These are phyloP conservation scores for Ampelocalamus luodianensis DNA, from an alignment of 176 grass and related monocot species.

Conservation along the genomic window DNA sequence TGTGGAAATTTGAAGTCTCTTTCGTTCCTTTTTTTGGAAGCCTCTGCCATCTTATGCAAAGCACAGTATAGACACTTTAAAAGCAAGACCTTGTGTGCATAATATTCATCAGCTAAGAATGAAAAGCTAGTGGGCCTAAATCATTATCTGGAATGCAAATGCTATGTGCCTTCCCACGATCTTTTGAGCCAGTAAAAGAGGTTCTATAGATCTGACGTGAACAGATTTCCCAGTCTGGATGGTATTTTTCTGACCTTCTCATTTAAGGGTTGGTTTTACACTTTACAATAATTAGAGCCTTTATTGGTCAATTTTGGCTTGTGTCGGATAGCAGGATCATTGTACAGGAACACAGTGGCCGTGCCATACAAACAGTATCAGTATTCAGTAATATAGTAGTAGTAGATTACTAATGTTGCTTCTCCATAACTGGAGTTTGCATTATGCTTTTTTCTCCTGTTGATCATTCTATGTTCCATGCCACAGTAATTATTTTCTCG, in stretches of 20 bases:
- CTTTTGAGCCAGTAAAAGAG: not conserved
- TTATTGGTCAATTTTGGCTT: not conserved
- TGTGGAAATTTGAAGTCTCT: not conserved
- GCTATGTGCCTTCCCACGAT: not conserved
- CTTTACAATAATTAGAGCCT: not conserved
- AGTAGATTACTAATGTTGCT: not conserved
- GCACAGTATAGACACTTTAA: not conserved
- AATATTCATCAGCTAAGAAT: not conserved
- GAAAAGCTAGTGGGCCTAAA: not conserved
- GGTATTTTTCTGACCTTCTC: not conserved
- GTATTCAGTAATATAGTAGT: no score
- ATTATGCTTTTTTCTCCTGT: not conserved
- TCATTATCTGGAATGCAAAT: not conserved
- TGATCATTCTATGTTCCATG: not conserved
- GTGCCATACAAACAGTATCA: not conserved
- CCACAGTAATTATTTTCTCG: not conserved
- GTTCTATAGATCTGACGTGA: not conserved
- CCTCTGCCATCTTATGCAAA: conserved; percentile 1
- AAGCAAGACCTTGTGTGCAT: not conserved
- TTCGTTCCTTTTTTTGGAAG: no score
- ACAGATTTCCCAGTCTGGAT: not conserved
- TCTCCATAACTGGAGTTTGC: not conserved
- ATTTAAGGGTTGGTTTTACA: not conserved
- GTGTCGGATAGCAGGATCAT: not conserved
- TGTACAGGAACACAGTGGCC: not conserved